Evolutionary conservation across 2,329 filamentous ascomycete genomes (phyloP).

Genomic region (Aspergillus udagawae): DNA sequence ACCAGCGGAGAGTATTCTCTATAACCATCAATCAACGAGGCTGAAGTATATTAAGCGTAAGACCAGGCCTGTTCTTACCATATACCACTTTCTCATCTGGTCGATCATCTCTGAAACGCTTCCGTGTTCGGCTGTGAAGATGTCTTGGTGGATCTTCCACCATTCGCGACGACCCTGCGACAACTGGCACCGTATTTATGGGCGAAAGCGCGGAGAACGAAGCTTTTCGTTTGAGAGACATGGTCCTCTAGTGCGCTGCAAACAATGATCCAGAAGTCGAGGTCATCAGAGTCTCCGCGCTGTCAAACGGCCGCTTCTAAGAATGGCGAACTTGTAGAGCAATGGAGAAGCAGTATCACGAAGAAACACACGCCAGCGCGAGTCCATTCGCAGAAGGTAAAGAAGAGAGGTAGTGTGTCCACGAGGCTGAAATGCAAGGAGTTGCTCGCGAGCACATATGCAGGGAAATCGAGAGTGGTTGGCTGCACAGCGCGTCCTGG

Average conservation of each 20-base stretch:
- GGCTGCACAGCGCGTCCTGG: background rate
- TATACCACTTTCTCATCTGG: conserved; percentile 55
- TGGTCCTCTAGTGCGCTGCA: conserved; percentile 21
- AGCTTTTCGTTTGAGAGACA: conserved; percentile 59
- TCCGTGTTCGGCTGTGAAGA: conserved; percentile 55
- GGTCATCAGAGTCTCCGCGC: background rate
- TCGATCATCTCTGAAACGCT: conserved; percentile 55
- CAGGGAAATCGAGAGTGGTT: background rate
- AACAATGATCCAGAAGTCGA: background rate
- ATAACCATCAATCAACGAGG: background rate
- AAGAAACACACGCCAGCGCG: background rate
- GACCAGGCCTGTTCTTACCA: conserved; percentile 37
- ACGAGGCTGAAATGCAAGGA: background rate
- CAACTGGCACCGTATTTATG: conserved; percentile 26
- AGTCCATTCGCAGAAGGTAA: background rate
- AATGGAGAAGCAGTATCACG: background rate
- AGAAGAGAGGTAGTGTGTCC: background rate
- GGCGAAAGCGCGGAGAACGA: conserved; percentile 47
- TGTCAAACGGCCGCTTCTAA: background rate
- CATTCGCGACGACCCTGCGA: conserved; percentile 22
- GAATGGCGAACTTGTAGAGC: background rate
- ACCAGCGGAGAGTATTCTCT: conserved; percentile 42
- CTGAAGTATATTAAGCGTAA: background rate
- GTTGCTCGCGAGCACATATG: background rate
- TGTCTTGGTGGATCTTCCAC: conserved; percentile 37